These are phyloP conservation scores for Erythrobasidium yunnanense DNA, from an alignment of 768 basidiomycete genomes.

Conservation along the genomic window DNA sequence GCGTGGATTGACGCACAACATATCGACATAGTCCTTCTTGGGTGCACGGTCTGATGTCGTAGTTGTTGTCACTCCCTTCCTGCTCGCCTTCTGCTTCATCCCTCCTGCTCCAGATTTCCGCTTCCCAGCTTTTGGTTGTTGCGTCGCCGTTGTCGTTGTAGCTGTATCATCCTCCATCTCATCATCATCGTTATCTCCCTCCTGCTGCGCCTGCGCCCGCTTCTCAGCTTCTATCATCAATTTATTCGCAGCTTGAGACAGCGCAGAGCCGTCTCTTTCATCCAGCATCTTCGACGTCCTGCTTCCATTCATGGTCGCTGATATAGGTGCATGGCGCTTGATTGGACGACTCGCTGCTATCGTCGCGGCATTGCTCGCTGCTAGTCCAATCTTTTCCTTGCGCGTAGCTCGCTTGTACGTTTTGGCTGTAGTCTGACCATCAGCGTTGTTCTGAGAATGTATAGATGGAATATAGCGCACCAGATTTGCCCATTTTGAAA, in stretches of 20 bases:
- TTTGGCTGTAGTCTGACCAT: slow-evolving; percentile 2
- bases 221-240: slow-evolving; percentile 21
- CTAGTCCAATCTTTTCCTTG: slow-evolving; percentile 20
- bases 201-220: not conserved
- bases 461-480: not conserved
- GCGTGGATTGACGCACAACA: not conserved
- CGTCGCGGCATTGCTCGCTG: not conserved
- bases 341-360: not conserved
- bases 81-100: slow-evolving; percentile 12
- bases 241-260: slow-evolving; percentile 5
- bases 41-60: not conserved
- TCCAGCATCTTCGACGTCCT: not conserved
- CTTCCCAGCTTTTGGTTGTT: not conserved
- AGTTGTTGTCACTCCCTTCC: not conserved
- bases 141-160: too few relatives aligned
- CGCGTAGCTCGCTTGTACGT: slow-evolving; percentile 22
- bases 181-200: not conserved
- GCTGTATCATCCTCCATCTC: slow-evolving; percentile 7
- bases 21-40: slow-evolving; percentile 7
- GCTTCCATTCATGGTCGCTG: too few relatives aligned
- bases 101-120: slow-evolving; percentile 11
- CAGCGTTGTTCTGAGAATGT: not conserved
- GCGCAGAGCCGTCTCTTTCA: not conserved
- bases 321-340: slow-evolving; percentile 17
- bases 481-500: slow-evolving; percentile 27